Percentiles rank a stretch among this genome's conserved stretches.
phyloP scores from a whole-genome alignment of 192 early-diverging fungal genomes.

The Polychytrium aggregatum region DNA sequence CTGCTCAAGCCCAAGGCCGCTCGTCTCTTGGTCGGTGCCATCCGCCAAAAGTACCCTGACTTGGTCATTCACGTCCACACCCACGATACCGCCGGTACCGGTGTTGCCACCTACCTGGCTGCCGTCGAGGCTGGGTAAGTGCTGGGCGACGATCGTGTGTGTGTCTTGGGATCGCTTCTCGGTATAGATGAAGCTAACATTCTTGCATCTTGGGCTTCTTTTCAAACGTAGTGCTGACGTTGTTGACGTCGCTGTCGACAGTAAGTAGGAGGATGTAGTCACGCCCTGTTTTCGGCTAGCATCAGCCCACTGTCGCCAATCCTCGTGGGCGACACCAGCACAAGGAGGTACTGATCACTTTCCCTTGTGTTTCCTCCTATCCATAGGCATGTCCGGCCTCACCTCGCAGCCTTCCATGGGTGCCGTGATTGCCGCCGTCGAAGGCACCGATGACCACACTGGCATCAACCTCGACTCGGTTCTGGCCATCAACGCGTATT shows the following conservation, averaged over 20 bases:
- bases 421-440: slow-evolving; percentile 75
- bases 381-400: slow-evolving; percentile 81
- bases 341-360: too few species aligned
- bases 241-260: slow-evolving; percentile 85
- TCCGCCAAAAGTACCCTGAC: slow-evolving; percentile 75
- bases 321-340: too few species aligned
- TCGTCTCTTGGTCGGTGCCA: slow-evolving; percentile 71
- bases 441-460: slow-evolving; percentile 70
- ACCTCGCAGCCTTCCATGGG: slow-evolving; percentile 98
- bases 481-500: slow-evolving; percentile 82
- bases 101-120: slow-evolving; percentile 90
- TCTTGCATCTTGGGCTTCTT: too few species aligned
- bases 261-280: slow-evolving; percentile 5
- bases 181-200: too few species aligned
- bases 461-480: slow-evolving; percentile 73
- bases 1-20: slow-evolving; percentile 88
- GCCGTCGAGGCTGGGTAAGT: slow-evolving; percentile 60
- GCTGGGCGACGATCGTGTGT: too few species aligned
- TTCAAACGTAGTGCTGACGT: slow-evolving; percentile 76
- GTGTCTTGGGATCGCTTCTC: too few species aligned
- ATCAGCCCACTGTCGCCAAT: too few species aligned
- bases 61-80: slow-evolving; percentile 85
- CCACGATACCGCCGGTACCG: slow-evolving; percentile 95
- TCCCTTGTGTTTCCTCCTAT: not conserved
- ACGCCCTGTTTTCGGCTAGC: too few species aligned